A percentile compares a stretch with the other conserved stretches of the same genome.
Conservation (phyloP, 768 basidiomycete genomes). For the Dictyophora rubrovolvata region DNA sequence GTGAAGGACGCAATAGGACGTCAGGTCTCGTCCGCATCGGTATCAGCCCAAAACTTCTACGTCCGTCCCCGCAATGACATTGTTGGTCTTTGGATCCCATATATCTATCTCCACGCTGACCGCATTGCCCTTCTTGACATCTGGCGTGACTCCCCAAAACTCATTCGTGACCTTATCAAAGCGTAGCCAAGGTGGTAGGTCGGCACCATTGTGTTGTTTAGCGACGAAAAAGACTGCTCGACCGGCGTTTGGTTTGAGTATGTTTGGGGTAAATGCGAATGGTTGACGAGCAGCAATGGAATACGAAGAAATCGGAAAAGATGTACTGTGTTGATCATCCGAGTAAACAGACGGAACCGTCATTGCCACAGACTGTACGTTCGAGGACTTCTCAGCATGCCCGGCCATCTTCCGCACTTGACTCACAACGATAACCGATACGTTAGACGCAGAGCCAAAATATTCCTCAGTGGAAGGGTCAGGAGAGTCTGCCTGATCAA, state of each 20-base stretch:
- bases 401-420: not conserved
- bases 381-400: not conserved
- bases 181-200: slow-evolving; percentile 19
- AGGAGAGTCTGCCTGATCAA: not conserved
- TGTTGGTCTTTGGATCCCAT: slow-evolving; percentile 1
- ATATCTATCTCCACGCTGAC: slow-evolving; percentile 1
- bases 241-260: not conserved
- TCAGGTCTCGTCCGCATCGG: not conserved
- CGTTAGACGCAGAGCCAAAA: not conserved
- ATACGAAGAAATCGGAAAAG: not conserved
- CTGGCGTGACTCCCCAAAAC: slow-evolving; percentile 21
- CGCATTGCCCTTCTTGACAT: slow-evolving; percentile 13
- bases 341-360: not conserved
- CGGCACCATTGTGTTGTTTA: slow-evolving; percentile 1
- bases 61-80: slow-evolving; percentile 1
- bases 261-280: not conserved
- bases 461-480: not conserved
- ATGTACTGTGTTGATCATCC: not conserved
- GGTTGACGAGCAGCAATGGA: not conserved
- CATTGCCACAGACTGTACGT: not conserved
- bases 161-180: slow-evolving; percentile 19
- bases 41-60: not conserved
- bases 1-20: not conserved
- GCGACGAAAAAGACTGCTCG: slow-evolving; percentile 8
- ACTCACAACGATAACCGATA: not conserved